Evolutionary conservation across 768 basidiomycete species (phyloP).

Genomic region (Termitomyces sp.): DNA sequence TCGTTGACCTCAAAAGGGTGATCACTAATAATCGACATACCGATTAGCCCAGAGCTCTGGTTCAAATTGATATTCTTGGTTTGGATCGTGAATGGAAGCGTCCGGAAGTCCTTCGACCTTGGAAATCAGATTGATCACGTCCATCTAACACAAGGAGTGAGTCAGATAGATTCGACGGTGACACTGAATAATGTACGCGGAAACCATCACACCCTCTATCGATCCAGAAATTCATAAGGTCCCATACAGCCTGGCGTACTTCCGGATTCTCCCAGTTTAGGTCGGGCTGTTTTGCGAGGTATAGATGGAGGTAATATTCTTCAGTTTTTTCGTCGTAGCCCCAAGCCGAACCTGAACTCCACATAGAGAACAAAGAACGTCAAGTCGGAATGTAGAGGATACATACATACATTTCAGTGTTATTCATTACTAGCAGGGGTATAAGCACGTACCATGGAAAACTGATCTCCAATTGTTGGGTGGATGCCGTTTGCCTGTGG

Average conservation of each 20-base stretch:
- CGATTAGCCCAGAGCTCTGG: slow-evolving; percentile 57
- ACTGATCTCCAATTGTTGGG: slow-evolving; percentile 75
- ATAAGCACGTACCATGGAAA: slow-evolving; percentile 47
- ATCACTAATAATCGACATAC: slow-evolving; percentile 28
- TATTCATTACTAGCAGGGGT: neutral
- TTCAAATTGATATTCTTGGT: slow-evolving; percentile 50
- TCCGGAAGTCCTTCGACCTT: slow-evolving; percentile 65
- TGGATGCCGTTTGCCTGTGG: slow-evolving; percentile 49
- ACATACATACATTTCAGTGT: no score
- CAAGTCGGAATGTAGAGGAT: no score
- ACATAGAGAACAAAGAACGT: neutral
- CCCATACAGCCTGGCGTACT: slow-evolving; percentile 55
- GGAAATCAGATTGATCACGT: slow-evolving; percentile 67
- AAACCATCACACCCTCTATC: slow-evolving; percentile 74
- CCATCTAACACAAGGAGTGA: slow-evolving; percentile 42
- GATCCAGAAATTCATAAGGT: slow-evolving; percentile 74
- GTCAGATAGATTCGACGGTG: neutral
- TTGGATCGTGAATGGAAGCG: slow-evolving; percentile 52
- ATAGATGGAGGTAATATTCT: slow-evolving; percentile 75
- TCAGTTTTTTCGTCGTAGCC: slow-evolving; percentile 59
- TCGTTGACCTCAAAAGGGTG: neutral
- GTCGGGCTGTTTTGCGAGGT: slow-evolving; percentile 66
- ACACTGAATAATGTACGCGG: slow-evolving; percentile 45
- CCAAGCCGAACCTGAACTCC: slow-evolving; percentile 61
- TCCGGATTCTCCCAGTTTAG: slow-evolving; percentile 73